Evolutionary conservation across 441 rosid genomes (phyloP).

Genomic region (Cnidoscolus chayamansa): DNA sequence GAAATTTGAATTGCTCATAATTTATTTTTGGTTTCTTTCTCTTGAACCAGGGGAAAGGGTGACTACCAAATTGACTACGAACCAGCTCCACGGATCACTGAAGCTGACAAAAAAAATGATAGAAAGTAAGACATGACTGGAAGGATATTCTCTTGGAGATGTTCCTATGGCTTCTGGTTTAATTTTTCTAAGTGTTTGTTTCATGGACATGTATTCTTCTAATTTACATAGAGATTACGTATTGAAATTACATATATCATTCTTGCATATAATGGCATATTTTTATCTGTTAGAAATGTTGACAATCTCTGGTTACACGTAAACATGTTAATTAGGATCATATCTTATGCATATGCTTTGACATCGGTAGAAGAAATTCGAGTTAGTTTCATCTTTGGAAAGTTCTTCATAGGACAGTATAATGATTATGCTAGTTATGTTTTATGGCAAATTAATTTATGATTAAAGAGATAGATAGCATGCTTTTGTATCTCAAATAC

Average conservation of each 20-base stretch:
- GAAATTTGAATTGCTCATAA: neutral
- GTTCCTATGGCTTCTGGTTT: neutral
- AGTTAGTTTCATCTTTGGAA: neutral
- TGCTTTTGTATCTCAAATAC: neutral
- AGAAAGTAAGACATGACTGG: constrained; percentile 47
- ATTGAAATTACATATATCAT: neutral
- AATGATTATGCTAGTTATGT: neutral
- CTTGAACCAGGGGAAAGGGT: constrained; percentile 68
- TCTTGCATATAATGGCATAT: neutral
- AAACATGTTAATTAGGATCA: neutral
- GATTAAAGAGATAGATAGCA: neutral
- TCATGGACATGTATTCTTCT: neutral
- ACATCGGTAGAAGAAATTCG: neutral
- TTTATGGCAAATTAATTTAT: neutral
- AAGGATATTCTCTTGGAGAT: neutral
- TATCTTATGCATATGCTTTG: neutral
- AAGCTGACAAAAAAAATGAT: constrained; percentile 79
- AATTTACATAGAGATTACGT: neutral
- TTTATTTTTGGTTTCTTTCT: constrained; percentile 9
- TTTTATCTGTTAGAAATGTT: neutral
- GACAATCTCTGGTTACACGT: neutral
- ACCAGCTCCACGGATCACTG: constrained; percentile 85
- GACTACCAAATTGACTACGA: constrained; percentile 82
- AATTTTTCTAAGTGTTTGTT: neutral
- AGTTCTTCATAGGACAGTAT: neutral